A percentile compares a stretch with the other conserved stretches of the same genome.
Conservation (phyloP, 495 filamentous ascomycete genomes). For the Pyronema domesticum region DNA sequence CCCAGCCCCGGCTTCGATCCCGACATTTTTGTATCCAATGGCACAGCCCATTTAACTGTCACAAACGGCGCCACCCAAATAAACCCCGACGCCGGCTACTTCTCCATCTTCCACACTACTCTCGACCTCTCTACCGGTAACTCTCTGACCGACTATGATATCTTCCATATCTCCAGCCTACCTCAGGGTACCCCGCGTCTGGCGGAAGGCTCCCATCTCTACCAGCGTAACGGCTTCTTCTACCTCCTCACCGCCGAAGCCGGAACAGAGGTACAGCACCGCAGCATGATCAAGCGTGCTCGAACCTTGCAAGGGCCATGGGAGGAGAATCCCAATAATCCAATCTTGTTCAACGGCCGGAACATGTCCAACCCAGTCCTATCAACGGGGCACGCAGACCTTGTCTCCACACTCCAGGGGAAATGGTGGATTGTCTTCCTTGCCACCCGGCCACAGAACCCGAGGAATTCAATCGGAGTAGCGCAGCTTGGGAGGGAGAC, state of each 20-base stretch:
- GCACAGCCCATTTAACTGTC: conserved; percentile 39
- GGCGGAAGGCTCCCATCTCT: conserved; percentile 44
- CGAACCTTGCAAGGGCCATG: conserved; percentile 35
- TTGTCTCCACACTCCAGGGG: no score
- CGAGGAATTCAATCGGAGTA: no score
- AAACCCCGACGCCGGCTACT: conserved; percentile 19
- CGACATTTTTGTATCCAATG: conserved; percentile 37
- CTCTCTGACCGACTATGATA: conserved; percentile 27
- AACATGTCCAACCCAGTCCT: no score
- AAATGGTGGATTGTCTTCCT: no score
- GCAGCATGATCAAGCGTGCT: conserved; percentile 22
- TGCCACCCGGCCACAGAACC: no score
- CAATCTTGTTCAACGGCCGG: no score
- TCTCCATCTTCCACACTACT: conserved; percentile 34
- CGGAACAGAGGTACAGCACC: conserved; percentile 41
- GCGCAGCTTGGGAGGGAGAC: no score
- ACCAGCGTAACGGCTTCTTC: conserved; percentile 33
- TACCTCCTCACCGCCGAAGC: conserved; percentile 45
- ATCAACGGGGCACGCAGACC: no score
- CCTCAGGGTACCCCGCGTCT: conserved; percentile 25
- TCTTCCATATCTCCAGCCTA: conserved; percentile 13
- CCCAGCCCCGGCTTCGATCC: conserved; percentile 13
- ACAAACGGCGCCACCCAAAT: conserved; percentile 26
- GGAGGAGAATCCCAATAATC: conserved; percentile 33
- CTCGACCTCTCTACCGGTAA: conserved; percentile 32